Conservation (phyloP, 2,329 filamentous ascomycete genomes). For the Pestalotiopsis sp. region DNA sequence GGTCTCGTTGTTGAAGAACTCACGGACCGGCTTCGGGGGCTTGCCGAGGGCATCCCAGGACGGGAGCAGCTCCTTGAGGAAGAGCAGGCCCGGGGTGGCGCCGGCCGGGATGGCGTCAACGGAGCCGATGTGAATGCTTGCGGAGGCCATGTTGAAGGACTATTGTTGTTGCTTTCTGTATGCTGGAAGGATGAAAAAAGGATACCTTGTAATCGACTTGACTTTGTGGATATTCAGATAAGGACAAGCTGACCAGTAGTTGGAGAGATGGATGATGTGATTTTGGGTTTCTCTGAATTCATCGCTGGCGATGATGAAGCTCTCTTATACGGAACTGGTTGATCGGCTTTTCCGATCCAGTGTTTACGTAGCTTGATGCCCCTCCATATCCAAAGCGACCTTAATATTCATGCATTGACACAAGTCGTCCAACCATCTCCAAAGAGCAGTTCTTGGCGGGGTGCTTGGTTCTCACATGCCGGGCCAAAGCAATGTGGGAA, state of each 20-base stretch:
- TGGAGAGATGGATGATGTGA: conserved; percentile 12
- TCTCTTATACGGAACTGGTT: conserved; percentile 8
- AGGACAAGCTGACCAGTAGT: conserved; percentile 10
- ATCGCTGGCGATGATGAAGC: conserved; percentile 3
- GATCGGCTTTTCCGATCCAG: conserved; percentile 12
- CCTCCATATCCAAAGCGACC: conserved; percentile 7
- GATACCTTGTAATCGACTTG: neutral
- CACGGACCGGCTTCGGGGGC: conserved; percentile 6
- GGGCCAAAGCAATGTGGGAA: neutral
- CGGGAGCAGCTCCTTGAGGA: conserved; percentile 9
- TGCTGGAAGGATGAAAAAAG: neutral
- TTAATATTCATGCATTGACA: conserved; percentile 11
- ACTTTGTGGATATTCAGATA: conserved; percentile 2
- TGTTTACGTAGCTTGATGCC: neutral
- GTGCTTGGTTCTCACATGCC: neutral
- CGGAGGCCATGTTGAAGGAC: conserved; percentile 6
- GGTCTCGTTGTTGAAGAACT: conserved; percentile 9
- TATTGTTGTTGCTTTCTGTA: neutral
- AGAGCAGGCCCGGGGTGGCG: conserved; percentile 8
- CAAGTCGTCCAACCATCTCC: neutral
- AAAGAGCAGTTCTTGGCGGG: neutral
- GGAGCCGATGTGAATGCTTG: conserved; percentile 4
- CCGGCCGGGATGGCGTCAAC: conserved; percentile 1
- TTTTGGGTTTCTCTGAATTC: neutral
- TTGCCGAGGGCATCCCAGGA: conserved; percentile 9